Percentiles rank a stretch among this genome's conserved stretches.
Evolutionary conservation across 495 filamentous ascomycete genomes (phyloP).

Genomic region (Letharia lupina): DNA sequence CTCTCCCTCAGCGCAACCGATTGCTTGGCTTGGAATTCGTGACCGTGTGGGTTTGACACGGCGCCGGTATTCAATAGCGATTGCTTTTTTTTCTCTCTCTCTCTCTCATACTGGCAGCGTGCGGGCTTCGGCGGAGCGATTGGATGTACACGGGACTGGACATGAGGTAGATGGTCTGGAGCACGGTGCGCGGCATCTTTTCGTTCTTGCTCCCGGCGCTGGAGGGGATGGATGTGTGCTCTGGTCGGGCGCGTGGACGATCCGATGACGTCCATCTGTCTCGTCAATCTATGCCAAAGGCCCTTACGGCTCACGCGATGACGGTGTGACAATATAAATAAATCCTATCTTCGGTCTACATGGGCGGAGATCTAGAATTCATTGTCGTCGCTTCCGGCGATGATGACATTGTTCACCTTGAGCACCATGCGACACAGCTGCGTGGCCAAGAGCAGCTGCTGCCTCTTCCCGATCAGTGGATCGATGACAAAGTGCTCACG

Average conservation of each 20-base stretch:
- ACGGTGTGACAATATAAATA: background rate
- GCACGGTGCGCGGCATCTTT: background rate
- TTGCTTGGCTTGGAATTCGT: no score
- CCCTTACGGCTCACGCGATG: background rate
- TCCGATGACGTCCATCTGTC: background rate
- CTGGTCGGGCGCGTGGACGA: background rate
- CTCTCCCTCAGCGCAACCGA: no score
- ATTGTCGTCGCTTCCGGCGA: conserved; percentile 82
- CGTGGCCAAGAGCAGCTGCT: conserved; percentile 90
- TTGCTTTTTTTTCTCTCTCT: no score
- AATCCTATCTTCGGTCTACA: conserved; percentile 6
- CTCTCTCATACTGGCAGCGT: no score
- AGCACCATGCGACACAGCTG: conserved; percentile 99
- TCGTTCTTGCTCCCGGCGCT: background rate
- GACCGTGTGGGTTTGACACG: no score
- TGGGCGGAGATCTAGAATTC: conserved; percentile 62
- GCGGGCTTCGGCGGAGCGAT: no score
- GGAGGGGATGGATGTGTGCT: background rate
- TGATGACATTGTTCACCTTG: conserved; percentile 94
- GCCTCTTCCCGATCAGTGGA: conserved; percentile 92
- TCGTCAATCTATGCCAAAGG: background rate
- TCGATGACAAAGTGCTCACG: conserved; percentile 95
- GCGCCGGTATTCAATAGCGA: no score
- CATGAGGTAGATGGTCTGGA: background rate
- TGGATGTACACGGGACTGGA: background rate